Base-by-base conservation (phyloP, 176 grass and related monocot species). In the Phoenix dactylifera region DNA sequence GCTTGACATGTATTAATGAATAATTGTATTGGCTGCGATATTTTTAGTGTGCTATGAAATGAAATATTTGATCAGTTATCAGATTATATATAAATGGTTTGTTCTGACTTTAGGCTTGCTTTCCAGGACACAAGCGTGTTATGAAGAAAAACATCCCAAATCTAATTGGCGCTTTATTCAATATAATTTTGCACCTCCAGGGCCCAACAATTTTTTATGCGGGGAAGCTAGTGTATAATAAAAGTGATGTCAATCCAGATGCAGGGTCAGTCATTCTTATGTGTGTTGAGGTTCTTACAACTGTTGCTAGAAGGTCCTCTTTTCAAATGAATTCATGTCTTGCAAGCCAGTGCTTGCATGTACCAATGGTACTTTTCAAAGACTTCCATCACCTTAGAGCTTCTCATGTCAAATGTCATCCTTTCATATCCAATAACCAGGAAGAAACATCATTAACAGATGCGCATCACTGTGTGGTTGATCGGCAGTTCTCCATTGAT, bases 221-320 rank as follows among this genome's bases (percentile, higher is more conserved):
- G 77, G 72, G 76, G 64, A 91, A 82, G 54, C 18, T 76, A 51
- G 66, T 69, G 10, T 9, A 61, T 54, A 25, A 50, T 53, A 66
- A 69, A 24, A 59, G 22, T 68, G 25, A 66, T 54, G 61, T 74
- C 44, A 57, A 77, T 85, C 81, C 87, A 67, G 84, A 97, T 73
- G 72, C 84, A 48, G 81, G 92, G 18, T 82, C 84, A 0, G 58
- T 78, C 72, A 68, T 88, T 70, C 67, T 91, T 66, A 91, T 97
- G 87, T 97, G 81, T 58, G 66, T 91, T 52, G 92, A 88, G 70
- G 87, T 97, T 69, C 80, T 88, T 54, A 91, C 78, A 59, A 73
- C 74, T 77, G 80, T 91, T 78, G 67, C 84, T 50, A 84, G 83
- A 50, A 84, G 70, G 58, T 75, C 76, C 68, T 83, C 81, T 74